Percentiles rank a stretch among this genome's conserved stretches.
phyloP scores from a whole-genome alignment of 306 rosid genomes.

The Acacia confusa region DNA sequence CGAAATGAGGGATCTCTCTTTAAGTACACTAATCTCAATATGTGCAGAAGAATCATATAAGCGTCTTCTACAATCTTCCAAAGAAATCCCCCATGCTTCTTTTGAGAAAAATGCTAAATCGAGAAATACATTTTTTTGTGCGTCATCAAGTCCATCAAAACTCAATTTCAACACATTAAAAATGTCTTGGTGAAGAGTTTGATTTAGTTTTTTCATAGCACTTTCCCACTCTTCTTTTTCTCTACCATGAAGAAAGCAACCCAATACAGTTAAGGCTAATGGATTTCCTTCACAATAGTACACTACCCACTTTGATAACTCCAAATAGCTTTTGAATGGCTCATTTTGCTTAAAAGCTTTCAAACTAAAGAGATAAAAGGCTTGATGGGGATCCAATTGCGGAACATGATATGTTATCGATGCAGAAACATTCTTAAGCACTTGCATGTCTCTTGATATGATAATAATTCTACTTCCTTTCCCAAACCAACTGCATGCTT shows the following conservation, averaged over 20 bases:
- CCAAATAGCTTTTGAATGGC: too few relatives aligned
- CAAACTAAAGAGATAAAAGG: constrained; percentile 12
- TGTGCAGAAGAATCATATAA: not conserved
- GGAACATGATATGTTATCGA: not conserved
- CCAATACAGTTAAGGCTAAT: too few relatives aligned
- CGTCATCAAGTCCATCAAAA: too few relatives aligned
- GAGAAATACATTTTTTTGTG: too few relatives aligned
- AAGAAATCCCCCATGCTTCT: not conserved
- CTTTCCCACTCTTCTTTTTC: too few relatives aligned
- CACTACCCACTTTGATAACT: too few relatives aligned
- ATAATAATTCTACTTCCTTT: constrained; percentile 18
- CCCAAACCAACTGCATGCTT: not conserved
- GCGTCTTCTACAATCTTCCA: not conserved
- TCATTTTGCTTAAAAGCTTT: constrained; percentile 8
- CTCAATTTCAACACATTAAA: too few relatives aligned
- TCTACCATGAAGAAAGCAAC: too few relatives aligned
- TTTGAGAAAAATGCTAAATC: too few relatives aligned
- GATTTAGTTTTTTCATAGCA: too few relatives aligned
- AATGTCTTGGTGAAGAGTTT: too few relatives aligned
- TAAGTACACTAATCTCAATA: not conserved
- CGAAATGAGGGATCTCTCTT: not conserved
- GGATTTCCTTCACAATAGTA: too few relatives aligned
- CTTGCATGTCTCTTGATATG: constrained; percentile 11
- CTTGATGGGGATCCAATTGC: not conserved
- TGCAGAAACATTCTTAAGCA: not conserved